phyloP scores from a whole-genome alignment of 163 green algal species.

The Scenedesmus sp. region DNA sequence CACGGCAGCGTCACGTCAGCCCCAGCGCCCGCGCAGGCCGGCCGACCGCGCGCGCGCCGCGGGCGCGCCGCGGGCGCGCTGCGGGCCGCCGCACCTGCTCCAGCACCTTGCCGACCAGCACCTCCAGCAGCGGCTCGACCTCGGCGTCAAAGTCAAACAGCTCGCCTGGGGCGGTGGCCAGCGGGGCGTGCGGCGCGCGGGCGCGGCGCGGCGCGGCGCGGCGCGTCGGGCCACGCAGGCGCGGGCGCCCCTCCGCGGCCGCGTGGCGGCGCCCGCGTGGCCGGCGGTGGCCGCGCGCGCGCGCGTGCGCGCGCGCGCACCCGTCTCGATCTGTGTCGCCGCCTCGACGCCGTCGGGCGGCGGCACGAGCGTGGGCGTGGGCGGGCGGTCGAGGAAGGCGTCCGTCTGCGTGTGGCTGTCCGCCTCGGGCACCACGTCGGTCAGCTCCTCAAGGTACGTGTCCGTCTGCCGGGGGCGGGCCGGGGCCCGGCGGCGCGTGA shows the following conservation, averaged over 20 bases:
- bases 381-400: slow-evolving; percentile 81
- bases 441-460: slow-evolving; percentile 85
- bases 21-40: too few species aligned
- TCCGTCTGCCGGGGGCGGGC: slow-evolving; percentile 94
- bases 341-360: slow-evolving; percentile 78
- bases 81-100: too few species aligned
- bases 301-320: slow-evolving; percentile 29
- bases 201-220: too few species aligned
- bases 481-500: too few species aligned
- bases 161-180: slow-evolving; percentile 60
- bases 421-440: slow-evolving; percentile 76
- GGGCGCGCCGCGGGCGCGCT: too few species aligned
- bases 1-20: too few species aligned
- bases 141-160: slow-evolving; percentile 94
- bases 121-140: slow-evolving; percentile 89
- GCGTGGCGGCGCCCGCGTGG: too few species aligned
- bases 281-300: too few species aligned
- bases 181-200: background rate
- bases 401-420: slow-evolving; percentile 85
- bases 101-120: slow-evolving; percentile 89
- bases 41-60: too few species aligned
- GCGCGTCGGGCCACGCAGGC: too few species aligned
- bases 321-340: slow-evolving; percentile 83
- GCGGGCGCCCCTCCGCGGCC: too few species aligned
- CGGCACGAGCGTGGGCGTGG: slow-evolving; percentile 82